Percentiles rank a stretch among this genome's conserved stretches.
phyloP scores from a whole-genome alignment of 176 grass and related monocot genomes.

The Lolium multiflorum region DNA sequence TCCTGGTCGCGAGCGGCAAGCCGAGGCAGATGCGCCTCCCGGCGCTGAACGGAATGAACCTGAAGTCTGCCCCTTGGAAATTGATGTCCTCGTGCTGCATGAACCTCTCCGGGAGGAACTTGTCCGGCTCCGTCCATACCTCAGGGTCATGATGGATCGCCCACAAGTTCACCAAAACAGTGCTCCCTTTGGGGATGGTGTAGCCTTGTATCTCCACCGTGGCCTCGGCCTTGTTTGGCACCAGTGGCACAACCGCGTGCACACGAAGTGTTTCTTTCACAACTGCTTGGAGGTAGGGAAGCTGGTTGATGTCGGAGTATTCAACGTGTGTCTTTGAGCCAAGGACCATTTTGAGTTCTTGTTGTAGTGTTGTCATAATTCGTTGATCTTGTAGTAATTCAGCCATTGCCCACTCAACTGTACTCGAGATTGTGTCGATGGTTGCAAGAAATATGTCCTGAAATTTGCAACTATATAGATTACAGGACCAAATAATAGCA shows the following conservation, averaged over 20 bases:
- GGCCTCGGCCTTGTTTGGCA: not conserved
- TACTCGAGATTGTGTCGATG: slow-evolving; percentile 4
- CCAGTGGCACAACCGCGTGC: slow-evolving; percentile 16
- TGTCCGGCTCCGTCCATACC: slow-evolving; percentile 27
- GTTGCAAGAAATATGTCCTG: too few species aligned
- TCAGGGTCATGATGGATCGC: slow-evolving; percentile 32
- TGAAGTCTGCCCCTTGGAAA: slow-evolving; percentile 34
- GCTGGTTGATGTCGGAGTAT: slow-evolving; percentile 15
- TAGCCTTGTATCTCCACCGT: not conserved
- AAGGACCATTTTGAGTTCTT: not conserved
- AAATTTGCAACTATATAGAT: not conserved
- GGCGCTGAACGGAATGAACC: slow-evolving; percentile 34
- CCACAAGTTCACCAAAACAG: slow-evolving; percentile 55
- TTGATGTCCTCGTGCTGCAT: not conserved
- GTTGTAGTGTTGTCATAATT: not conserved
- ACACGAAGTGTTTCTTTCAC: not conserved
- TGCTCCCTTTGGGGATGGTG: not conserved
- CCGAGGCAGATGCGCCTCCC: slow-evolving; percentile 38
- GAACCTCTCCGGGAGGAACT: slow-evolving; percentile 58
- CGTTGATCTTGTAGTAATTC: slow-evolving; percentile 26
- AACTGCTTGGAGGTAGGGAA: slow-evolving; percentile 35
- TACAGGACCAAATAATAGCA: not conserved
- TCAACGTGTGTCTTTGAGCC: not conserved
- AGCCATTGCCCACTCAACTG: slow-evolving; percentile 45
- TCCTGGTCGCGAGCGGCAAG: slow-evolving; percentile 33